Percentiles rank a stretch among this genome's conserved stretches.
phyloP scores from a whole-genome alignment of 1,284 basidiomycete genomes.

The Sporisorium graminicola region DNA sequence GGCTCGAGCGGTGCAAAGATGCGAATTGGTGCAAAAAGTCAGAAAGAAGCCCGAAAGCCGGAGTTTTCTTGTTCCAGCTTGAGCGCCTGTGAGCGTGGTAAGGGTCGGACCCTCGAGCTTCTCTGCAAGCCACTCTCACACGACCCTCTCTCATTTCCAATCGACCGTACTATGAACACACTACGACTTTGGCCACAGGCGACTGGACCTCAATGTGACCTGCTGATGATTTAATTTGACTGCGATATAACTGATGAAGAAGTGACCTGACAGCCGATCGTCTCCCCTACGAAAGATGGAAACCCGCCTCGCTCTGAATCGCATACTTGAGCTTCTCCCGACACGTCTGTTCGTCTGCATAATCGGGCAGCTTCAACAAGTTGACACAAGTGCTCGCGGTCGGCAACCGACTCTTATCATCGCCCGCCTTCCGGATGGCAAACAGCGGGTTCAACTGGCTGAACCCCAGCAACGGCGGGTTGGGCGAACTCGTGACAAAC shows the following conservation, averaged over 20 bases:
- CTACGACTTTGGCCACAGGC: not conserved
- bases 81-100: not conserved
- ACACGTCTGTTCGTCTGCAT: slow-evolving; percentile 53
- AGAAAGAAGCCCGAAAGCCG: slow-evolving; percentile 21
- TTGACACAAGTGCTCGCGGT: slow-evolving; percentile 68
- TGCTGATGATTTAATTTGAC: no score
- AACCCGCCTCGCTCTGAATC: slow-evolving; percentile 65
- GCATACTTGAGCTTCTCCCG: slow-evolving; percentile 65
- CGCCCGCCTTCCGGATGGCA: slow-evolving; percentile 60
- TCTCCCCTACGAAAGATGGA: slow-evolving; percentile 60
- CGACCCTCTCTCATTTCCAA: not conserved
- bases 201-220: not conserved
- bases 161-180: not conserved
- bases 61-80: slow-evolving; percentile 3
- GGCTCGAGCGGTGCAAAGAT: slow-evolving; percentile 5
- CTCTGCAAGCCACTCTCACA: slow-evolving; percentile 2
- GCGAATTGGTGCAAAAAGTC: no score
- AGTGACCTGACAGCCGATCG: no score
- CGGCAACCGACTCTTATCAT: slow-evolving; percentile 63
- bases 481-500: slow-evolving; percentile 68
- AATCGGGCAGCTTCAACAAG: slow-evolving; percentile 67
- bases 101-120: no score
- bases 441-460: slow-evolving; percentile 65
- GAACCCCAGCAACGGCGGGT: slow-evolving; percentile 67
- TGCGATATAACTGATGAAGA: no score